Evolutionary conservation across 345 rosid species (phyloP).

Genomic region (Bretschneidera sinensis): DNA sequence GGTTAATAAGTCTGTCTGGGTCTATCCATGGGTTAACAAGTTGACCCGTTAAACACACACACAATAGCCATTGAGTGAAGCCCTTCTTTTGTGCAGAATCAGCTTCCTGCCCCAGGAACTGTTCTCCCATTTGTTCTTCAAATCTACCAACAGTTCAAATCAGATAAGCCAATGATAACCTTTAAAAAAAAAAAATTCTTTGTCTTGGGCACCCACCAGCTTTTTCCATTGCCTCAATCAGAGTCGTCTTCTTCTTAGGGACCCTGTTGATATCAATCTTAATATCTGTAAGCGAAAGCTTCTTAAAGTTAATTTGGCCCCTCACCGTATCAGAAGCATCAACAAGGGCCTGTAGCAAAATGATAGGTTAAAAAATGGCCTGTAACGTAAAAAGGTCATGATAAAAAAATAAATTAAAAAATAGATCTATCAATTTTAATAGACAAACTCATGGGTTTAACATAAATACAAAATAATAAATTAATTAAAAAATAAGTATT

Average conservation of each 20-base stretch:
- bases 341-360: conserved; percentile 62
- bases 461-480: too few relatives aligned
- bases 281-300: conserved; percentile 68
- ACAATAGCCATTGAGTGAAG: conserved; percentile 65
- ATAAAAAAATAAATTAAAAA: too few relatives aligned
- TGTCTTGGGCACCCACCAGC: conserved; percentile 44
- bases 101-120: conserved; percentile 88
- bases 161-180: not conserved
- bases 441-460: too few relatives aligned
- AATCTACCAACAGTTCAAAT: conserved; percentile 41
- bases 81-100: conserved; percentile 73
- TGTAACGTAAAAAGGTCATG: too few relatives aligned
- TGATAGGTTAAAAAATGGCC: too few relatives aligned
- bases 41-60: too few relatives aligned
- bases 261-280: conserved; percentile 68
- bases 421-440: too few relatives aligned
- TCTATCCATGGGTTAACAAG: too few relatives aligned
- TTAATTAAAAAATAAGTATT: too few relatives aligned
- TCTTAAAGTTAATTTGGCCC: conserved; percentile 78
- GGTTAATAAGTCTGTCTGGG: too few relatives aligned
- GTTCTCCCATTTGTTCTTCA: conserved; percentile 79
- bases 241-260: conserved; percentile 71
- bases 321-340: conserved; percentile 86
- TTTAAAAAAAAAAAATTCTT: not conserved
- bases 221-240: conserved; percentile 76